Conservation (phyloP, 1,139 yeast genomes). For the Blastobotrys ciferrii region DNA sequence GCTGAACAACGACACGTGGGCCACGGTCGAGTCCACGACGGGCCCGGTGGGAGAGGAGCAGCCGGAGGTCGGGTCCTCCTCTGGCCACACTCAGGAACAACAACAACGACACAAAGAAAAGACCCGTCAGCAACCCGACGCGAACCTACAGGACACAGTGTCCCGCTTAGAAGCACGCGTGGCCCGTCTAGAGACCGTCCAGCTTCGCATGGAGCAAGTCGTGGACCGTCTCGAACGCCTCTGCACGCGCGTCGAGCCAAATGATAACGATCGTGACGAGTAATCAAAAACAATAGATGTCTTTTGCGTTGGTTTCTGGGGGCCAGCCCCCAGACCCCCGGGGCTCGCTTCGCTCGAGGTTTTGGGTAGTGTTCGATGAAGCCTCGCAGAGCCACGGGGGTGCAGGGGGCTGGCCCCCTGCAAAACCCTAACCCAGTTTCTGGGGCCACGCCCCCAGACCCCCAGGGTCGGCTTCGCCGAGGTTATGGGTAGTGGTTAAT, state of each 20-base stretch:
- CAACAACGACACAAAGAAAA: background rate
- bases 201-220: background rate
- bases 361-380: too few species aligned
- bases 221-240: constrained; percentile 3
- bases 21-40: constrained; percentile 12
- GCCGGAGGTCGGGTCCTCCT: background rate
- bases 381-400: too few species aligned
- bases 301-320: too few species aligned
- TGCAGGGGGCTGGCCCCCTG: too few species aligned
- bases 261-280: background rate
- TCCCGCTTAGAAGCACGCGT: background rate
- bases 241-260: background rate
- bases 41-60: background rate
- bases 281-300: too few species aligned
- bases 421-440: too few species aligned
- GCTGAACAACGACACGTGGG: constrained; percentile 20
- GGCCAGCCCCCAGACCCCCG: too few species aligned
- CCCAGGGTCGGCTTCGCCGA: too few species aligned
- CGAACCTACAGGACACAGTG: background rate
- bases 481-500: too few species aligned
- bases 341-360: too few species aligned
- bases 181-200: background rate
- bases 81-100: background rate
- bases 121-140: background rate
- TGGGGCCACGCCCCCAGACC: too few species aligned